Evolutionary conservation across 345 rosid species (phyloP).

Genomic region (Eucalyptus sp.): DNA sequence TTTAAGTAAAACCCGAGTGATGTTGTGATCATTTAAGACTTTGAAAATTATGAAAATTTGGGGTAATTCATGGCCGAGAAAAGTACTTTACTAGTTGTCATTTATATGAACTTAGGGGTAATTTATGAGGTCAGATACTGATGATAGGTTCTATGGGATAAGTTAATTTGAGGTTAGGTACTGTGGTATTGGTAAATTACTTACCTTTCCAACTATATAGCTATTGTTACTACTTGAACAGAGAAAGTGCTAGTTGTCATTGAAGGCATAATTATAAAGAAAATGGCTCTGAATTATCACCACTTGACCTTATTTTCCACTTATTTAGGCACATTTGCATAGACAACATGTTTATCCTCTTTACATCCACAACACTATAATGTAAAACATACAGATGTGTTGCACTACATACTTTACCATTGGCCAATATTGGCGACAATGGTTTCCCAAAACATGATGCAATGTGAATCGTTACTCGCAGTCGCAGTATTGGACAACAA

Average conservation of each 20-base stretch:
- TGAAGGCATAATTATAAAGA: not conserved
- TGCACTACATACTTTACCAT: too few relatives aligned
- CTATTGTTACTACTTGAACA: not conserved
- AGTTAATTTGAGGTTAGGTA: not conserved
- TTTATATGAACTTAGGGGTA: not conserved
- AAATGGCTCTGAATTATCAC: not conserved
- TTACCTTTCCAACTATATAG: not conserved
- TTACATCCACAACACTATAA: too few relatives aligned
- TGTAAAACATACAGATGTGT: too few relatives aligned
- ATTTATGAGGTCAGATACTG: not conserved
- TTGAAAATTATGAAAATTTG: not conserved
- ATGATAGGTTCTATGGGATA: not conserved
- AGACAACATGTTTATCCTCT: not conserved
- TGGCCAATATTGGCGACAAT: too few relatives aligned
- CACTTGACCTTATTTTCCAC: not conserved
- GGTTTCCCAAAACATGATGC: not conserved
- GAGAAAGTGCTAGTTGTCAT: not conserved
- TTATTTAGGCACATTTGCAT: not conserved
- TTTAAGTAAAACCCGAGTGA: not conserved
- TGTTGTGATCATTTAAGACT: not conserved
- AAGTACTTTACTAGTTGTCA: not conserved
- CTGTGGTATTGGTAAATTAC: not conserved
- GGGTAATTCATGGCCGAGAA: rapidly evolving
- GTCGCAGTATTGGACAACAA: not conserved
- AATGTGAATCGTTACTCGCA: not conserved